Conservation (phyloP, 352 stramenopile genomes). For the Phytophthora quininea region DNA sequence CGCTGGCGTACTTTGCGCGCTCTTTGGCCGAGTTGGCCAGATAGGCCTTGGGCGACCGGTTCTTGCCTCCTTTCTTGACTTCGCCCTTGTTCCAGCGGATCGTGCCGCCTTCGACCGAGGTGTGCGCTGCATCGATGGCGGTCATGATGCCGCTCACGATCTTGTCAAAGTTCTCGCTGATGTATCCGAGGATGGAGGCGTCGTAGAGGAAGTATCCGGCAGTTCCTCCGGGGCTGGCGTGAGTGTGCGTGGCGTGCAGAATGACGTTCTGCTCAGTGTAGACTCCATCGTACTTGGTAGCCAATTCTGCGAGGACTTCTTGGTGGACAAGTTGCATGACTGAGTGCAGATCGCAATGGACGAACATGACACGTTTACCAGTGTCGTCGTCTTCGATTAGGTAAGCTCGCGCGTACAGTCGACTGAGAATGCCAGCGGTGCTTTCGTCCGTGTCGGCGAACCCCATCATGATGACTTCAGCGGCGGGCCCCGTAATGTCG, state of each 20-base stretch:
- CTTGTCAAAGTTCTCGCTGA: slow-evolving; percentile 59
- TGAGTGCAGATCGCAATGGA: slow-evolving; percentile 50
- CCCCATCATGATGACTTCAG: slow-evolving; percentile 65
- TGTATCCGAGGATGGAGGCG: slow-evolving; percentile 47
- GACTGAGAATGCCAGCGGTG: slow-evolving; percentile 57
- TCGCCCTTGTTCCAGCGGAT: slow-evolving; percentile 42
- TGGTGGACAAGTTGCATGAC: slow-evolving; percentile 58
- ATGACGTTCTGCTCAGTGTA: slow-evolving; percentile 69
- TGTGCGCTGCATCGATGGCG: slow-evolving; percentile 60
- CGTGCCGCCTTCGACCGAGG: slow-evolving; percentile 42
- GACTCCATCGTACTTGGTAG: slow-evolving; percentile 35
- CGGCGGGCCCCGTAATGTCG: slow-evolving; percentile 62
- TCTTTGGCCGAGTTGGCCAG: slow-evolving; percentile 63
- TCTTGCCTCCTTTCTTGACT: slow-evolving; percentile 50
- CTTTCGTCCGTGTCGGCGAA: slow-evolving; percentile 53
- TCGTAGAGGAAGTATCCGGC: slow-evolving; percentile 79
- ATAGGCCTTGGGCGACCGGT: slow-evolving; percentile 71
- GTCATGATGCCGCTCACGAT: slow-evolving; percentile 67
- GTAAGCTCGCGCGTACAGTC: slow-evolving; percentile 64
- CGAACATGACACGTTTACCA: slow-evolving; percentile 40
- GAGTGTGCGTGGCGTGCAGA: slow-evolving; percentile 81
- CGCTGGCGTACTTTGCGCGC: slow-evolving; percentile 44
- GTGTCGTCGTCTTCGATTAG: slow-evolving; percentile 46
- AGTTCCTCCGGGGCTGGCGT: slow-evolving; percentile 71
- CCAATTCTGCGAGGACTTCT: slow-evolving; percentile 44